These are phyloP conservation scores for Prunella vulgaris DNA, from an alignment of 257 asterid species.

Conservation along the genomic window DNA sequence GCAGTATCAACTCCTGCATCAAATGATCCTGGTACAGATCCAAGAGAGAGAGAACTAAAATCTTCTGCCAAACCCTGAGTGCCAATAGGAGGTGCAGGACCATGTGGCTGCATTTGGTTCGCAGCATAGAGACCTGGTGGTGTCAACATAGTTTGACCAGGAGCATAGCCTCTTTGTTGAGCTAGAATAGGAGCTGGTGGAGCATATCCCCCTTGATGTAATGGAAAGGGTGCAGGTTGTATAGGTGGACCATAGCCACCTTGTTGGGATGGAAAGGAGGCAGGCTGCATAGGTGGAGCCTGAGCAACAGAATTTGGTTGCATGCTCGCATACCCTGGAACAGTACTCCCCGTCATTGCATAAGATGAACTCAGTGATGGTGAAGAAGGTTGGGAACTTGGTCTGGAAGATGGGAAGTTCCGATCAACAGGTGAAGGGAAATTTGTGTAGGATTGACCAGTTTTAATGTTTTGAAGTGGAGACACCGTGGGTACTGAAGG, in stretches of 20 bases:
- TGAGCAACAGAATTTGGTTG: constrained; percentile 50
- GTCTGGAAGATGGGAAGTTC: constrained; percentile 36
- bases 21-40: constrained; percentile 81
- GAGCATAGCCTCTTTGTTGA: constrained; percentile 60
- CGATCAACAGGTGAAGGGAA: constrained; percentile 40
- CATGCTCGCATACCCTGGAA: constrained; percentile 60
- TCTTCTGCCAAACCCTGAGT: constrained; percentile 65
- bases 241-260: constrained; percentile 55
- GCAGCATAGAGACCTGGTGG: constrained; percentile 39
- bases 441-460: constrained; percentile 38
- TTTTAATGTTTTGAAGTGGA: constrained; percentile 51
- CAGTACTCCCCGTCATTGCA: constrained; percentile 48
- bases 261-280: constrained; percentile 49
- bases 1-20: constrained; percentile 71
- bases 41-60: constrained; percentile 72
- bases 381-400: constrained; percentile 59
- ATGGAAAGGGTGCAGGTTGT: constrained; percentile 41
- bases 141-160: constrained; percentile 46
- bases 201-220: constrained; percentile 57
- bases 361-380: constrained; percentile 50
- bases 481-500: constrained; percentile 53
- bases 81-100: constrained; percentile 46
- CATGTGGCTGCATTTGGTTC: constrained; percentile 50
- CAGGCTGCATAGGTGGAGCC: constrained; percentile 45
- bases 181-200: constrained; percentile 41